These are phyloP conservation scores for Lonicera japonica DNA, from an alignment of 129 eudicot genomes.

Conservation along the genomic window DNA sequence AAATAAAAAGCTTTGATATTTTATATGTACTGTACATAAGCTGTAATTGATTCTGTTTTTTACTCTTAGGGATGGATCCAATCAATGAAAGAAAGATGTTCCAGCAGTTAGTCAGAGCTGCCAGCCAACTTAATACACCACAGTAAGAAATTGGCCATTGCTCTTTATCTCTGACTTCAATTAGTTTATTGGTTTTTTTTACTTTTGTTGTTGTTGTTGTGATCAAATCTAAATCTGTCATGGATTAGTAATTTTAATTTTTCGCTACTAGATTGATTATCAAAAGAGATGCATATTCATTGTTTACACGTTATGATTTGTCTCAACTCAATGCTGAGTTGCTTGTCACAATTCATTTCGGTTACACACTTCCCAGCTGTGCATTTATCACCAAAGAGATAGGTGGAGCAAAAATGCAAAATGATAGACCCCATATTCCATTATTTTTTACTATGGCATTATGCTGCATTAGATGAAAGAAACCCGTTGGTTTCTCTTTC, in stretches of 20 bases:
- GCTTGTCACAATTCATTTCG: no score
- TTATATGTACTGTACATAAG: not conserved
- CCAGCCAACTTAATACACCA: conserved; percentile 91
- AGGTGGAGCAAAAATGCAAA: no score
- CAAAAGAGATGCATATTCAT: not conserved
- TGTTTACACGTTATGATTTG: no score
- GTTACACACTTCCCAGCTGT: no score
- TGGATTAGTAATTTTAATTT: no score
- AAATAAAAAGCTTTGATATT: not conserved
- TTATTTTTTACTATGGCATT: no score
- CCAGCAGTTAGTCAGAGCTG: conserved; percentile 93
- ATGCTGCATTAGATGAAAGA: no score
- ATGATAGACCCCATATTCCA: not conserved
- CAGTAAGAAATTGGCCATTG: conserved; percentile 51
- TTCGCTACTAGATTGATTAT: not conserved
- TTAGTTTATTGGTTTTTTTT: no score
- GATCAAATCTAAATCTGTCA: not conserved
- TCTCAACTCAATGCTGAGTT: no score
- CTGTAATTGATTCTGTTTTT: conserved; percentile 2
- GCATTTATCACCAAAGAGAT: no score
- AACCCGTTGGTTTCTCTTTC: no score
- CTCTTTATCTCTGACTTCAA: not conserved
- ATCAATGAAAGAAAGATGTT: conserved; percentile 95
- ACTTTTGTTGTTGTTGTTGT: no score
- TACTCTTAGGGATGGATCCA: conserved; percentile 84